Evolutionary conservation across 2,329 filamentous ascomycete species (phyloP).

Genomic region (Aspergillus sp.): DNA sequence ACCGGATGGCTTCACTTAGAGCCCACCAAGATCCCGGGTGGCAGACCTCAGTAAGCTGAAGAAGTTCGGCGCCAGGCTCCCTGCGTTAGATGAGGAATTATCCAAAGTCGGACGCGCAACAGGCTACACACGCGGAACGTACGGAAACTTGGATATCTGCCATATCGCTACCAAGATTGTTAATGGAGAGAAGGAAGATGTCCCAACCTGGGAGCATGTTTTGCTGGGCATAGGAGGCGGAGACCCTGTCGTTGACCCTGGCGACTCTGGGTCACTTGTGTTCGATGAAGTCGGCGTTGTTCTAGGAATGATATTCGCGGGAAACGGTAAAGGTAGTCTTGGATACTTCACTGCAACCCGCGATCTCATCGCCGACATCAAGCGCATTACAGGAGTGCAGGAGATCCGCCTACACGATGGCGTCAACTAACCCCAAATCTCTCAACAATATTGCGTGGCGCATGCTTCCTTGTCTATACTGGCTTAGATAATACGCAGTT

Average conservation of each 20-base stretch:
- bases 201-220: constrained; percentile 2
- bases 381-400: not conserved
- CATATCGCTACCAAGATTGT: not conserved
- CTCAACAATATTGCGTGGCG: too few relatives aligned
- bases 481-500: too few relatives aligned
- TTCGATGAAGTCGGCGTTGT: not conserved
- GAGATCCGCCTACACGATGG: not conserved
- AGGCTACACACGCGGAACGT: not conserved
- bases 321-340: not conserved
- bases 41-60: not conserved
- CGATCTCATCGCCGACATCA: not conserved
- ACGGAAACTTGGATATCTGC: not conserved
- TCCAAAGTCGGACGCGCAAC: not conserved
- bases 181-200: not conserved
- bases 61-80: not conserved
- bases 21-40: not conserved
- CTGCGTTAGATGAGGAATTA: not conserved
- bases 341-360: not conserved
- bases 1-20: not conserved
- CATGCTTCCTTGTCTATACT: too few relatives aligned
- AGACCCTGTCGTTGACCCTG: not conserved
- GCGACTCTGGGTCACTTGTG: not conserved
- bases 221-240: not conserved
- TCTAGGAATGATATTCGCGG: not conserved
- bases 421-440: too few relatives aligned